Conservation (phyloP, 2,329 filamentous ascomycete genomes). For the Colletotrichum falcatum region DNA sequence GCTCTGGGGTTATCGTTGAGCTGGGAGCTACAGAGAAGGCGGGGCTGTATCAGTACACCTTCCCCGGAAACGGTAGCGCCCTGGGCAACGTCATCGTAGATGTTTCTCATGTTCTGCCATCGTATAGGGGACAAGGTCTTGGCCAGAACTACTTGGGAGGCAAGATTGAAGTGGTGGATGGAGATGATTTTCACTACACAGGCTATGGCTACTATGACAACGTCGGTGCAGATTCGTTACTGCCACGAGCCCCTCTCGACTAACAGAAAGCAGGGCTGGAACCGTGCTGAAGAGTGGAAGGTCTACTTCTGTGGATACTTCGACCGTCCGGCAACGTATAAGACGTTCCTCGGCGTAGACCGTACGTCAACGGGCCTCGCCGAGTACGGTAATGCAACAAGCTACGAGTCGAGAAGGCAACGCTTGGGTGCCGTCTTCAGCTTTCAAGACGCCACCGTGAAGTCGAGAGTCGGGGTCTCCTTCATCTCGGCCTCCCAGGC, state of each 20-base stretch:
- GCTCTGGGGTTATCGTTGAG: constrained; percentile 67
- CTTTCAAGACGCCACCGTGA: constrained; percentile 60
- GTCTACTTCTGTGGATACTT: constrained; percentile 75
- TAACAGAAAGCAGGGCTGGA: constrained; percentile 64
- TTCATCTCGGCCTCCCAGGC: constrained; percentile 74
- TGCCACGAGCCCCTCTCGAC: background rate
- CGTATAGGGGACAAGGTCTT: constrained; percentile 69
- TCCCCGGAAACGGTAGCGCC: constrained; percentile 55
- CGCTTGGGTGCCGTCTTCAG: constrained; percentile 66
- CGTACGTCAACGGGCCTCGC: constrained; percentile 48
- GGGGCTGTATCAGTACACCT: constrained; percentile 72
- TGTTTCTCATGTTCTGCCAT: constrained; percentile 74
- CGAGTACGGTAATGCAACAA: constrained; percentile 49
- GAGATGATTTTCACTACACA: constrained; percentile 63
- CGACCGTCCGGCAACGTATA: constrained; percentile 57
- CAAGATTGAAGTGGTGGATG: constrained; percentile 62
- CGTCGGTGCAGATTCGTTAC: constrained; percentile 49
- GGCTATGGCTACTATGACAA: constrained; percentile 74
- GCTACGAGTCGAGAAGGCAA: constrained; percentile 51
- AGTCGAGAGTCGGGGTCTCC: constrained; percentile 73
- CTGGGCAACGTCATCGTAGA: constrained; percentile 68
- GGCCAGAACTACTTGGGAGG: constrained; percentile 74
- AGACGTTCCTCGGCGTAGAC: constrained; percentile 56
- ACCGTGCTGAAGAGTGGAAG: constrained; percentile 70
- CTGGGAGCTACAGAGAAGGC: constrained; percentile 67